phyloP scores from a whole-genome alignment of 2,329 filamentous ascomycete genomes.

The Sclerotinia borealis region DNA sequence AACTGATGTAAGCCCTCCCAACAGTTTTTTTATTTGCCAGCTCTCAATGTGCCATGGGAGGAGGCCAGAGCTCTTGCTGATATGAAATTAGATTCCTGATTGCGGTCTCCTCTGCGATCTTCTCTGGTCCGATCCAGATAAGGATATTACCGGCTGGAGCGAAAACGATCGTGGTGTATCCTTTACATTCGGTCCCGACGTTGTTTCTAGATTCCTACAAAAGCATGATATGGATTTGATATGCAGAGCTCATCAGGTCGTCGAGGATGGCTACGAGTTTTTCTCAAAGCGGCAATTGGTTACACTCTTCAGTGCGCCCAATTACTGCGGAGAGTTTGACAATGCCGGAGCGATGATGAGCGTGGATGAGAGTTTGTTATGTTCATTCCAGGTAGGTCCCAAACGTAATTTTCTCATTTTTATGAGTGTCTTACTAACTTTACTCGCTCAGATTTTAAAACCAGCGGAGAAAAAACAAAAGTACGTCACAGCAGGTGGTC shows the following conservation, averaged over 20 bases:
- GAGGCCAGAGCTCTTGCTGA: slow-evolving; percentile 32
- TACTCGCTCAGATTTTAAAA: slow-evolving; percentile 75
- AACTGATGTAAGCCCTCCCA: slow-evolving; percentile 73
- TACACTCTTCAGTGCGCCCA: slow-evolving; percentile 94
- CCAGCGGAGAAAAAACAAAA: slow-evolving; percentile 99
- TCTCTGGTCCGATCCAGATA: slow-evolving; percentile 97
- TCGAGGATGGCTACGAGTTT: slow-evolving; percentile 99
- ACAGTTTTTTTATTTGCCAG: slow-evolving; percentile 24
- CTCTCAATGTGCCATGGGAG: slow-evolving; percentile 26
- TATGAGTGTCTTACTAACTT: slow-evolving; percentile 15
- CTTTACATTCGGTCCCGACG: slow-evolving; percentile 96
- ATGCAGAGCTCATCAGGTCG: slow-evolving; percentile 96
- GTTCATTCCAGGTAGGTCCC: slow-evolving; percentile 82
- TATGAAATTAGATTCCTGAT: slow-evolving; percentile 73
- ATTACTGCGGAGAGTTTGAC: slow-evolving; percentile 99
- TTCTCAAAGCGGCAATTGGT: slow-evolving; percentile 98
- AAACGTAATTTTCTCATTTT: neutral
- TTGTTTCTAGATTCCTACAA: slow-evolving; percentile 93
- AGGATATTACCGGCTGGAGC: slow-evolving; percentile 98
- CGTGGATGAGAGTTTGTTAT: slow-evolving; percentile 95
- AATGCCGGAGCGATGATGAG: slow-evolving; percentile 99
- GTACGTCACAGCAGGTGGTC: slow-evolving; percentile 76
- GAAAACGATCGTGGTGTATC: slow-evolving; percentile 98
- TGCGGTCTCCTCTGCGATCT: slow-evolving; percentile 96
- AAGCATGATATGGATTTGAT: slow-evolving; percentile 99